Base-by-base conservation (phyloP, 306 rosid genomes). In the Acmispon strigosus region DNA sequence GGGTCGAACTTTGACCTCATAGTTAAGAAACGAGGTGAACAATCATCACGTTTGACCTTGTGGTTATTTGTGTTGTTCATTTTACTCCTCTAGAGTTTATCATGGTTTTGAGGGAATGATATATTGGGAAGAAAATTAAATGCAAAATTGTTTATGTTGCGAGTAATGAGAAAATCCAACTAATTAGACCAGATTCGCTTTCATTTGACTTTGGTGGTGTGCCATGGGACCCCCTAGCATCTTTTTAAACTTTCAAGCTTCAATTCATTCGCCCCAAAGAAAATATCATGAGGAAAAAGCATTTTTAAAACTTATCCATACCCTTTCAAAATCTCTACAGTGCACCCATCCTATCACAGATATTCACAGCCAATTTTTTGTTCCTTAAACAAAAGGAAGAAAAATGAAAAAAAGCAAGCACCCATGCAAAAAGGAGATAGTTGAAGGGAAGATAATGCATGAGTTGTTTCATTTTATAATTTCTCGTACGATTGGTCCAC, bases 301-400 rank as follows among this genome's bases (percentile, higher is more conserved):
- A 56, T 55, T 68, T 18, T 18, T 43, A 53, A 68, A 74, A 14
- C 49, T 45, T 70, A 61, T 79, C 79, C 53, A 51, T 2, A 20
- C 22, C 32, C 6, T 1, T 39, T 14, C 8, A 53, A 66, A 32
- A 72, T 59, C 49, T 68, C 72, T 70, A 68, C 71, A 74, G 76
- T 77, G 66, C 22, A 53, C 10, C 76, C 65, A 70, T 61, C 76
- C 42, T 29, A 52, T 77, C 66, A 76, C 24, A 61, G 29, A 48
- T 44, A 14, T 37, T 54, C 37, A 12, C 22, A 22, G 4, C 50
- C 44, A 64, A 10, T 16, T 16, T 18, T 29, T 51, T 41, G 5
- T n/a, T 1, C 24, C 42, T 12, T 7, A 17, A 36, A 1, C 6
- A 15, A 27, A 44, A 13, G 11, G 16, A 43, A 57, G 13, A 32